Evolutionary conservation across 139 green algal species (phyloP), one percentile per base, ranked within the genome.

Genomic region (Ostreobium quekettii): DNA sequence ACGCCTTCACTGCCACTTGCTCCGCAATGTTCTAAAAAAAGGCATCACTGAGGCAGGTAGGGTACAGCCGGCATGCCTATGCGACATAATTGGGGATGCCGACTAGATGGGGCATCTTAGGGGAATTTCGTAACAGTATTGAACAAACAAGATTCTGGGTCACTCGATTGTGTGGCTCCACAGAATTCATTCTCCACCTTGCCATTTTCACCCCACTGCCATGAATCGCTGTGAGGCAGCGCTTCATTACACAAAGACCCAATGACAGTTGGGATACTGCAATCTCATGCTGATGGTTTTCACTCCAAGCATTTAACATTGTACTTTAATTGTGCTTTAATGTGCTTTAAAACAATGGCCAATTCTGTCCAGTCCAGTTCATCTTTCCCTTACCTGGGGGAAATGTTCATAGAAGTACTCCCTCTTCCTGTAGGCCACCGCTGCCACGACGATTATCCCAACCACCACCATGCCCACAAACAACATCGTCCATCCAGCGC

Each of bases 321-420:
- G 11, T 11, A 19, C 42, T 26, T 26, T 53, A 53, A 53, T 11
- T 11, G 42, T 26, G 42, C 15, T 11, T 11, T 11, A 19, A 53
- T 26, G 19, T 19, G 15, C 15, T 26, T 53, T 26, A 53, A 53
- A 53, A 53, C 11, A 53, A 53, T 19, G 19, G 42, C 11, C 11
- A 53, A 68, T 38, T 24, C 37, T 68, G 6, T n/a, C n/a, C n/a
- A n/a, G n/a, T n/a, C n/a, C n/a, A n/a, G n/a, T n/a, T n/a, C n/a
- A n/a, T n/a, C 61, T 33, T 8, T 36, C 4, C 32, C 61, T 53
- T 53, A 53, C 42, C 42, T 11, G 37, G 36, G 61, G 61, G 8
- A 36, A 36, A 31, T 68, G 35, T 37, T 68, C 61, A 68, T 68
- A 68, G 36, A 68, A 36, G 4, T 22, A 36, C n/a, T 68, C 61